Evolutionary conservation across 225 moss, liverwort and hornwort genomes (phyloP), one percentile per base, ranked within the genome.

Genomic region (Asterella californica): DNA sequence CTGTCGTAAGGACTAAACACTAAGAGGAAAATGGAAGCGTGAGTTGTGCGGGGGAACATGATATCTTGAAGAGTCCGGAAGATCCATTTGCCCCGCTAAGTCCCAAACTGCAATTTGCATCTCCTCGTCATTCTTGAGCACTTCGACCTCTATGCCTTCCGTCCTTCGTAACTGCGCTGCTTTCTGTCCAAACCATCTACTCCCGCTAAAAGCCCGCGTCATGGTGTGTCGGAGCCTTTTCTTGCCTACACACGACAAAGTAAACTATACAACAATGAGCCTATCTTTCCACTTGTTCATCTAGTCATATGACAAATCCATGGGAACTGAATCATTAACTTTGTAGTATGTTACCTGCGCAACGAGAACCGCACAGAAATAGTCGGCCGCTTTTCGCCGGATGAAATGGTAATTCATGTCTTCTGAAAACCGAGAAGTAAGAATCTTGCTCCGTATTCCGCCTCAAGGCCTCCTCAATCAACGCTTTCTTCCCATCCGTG

Each of bases 131-230:
- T 64, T 10, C 75, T 75, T 14, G 15, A 81, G 47, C 29, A 81
- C 25, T 49, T 81, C 81, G 62, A 74, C 81, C 34, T 81, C 81
- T 10, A 65, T 27, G 36, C 74, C 81, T 37, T 75, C 30, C 10
- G 50, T 72, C 61, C 66, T 64, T n/a, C 64, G 27, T n/a, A 64
- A 64, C 64, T 64, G 10, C 25, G 12, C 10, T 0, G 27, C 25
- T 64, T 27, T 42, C 4, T 42, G 4, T 42, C 42, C 42, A 3
- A 42, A 42, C 4, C 3, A 42, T 2, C 7, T 42, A 7, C 4
- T 42, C 7, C 42, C 7, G 12, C 24, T n/a, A n/a, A n/a, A n/a
- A n/a, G n/a, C n/a, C n/a, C n/a, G n/a, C n/a, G n/a, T 32, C 30
- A 27, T 27, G 25, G 30, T 64, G 25, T 29, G 27, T 29, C 30